Conservation (phyloP, 148 eudicot genomes). For the Silene conica region DNA sequence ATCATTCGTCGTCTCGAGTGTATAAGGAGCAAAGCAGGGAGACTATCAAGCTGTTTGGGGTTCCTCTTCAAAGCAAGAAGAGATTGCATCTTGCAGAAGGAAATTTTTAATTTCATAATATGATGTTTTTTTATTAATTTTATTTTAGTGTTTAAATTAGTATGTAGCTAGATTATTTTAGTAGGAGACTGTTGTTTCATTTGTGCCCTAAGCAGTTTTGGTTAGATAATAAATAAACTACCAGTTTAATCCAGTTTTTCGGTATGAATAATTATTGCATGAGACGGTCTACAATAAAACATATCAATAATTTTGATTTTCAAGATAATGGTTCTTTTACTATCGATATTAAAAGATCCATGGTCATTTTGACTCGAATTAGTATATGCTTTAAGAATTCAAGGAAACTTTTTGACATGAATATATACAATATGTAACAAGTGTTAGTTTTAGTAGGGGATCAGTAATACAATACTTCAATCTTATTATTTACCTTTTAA, state of each 20-base stretch:
- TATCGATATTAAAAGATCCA: no score
- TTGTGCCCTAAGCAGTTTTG: constrained; percentile 22
- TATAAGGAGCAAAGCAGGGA: constrained; percentile 21
- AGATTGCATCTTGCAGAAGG: constrained; percentile 37
- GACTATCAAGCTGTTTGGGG: constrained; percentile 49
- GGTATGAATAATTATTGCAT: background rate
- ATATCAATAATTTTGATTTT: no score
- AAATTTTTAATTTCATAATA: background rate
- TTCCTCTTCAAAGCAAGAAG: constrained; percentile 47
- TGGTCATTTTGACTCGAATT: no score
- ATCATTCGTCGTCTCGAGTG: constrained; percentile 7
- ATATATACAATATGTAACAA: no score
- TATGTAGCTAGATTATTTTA: constrained; percentile 15
- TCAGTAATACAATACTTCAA: no score
- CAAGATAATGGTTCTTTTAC: no score
- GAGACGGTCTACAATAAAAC: background rate
- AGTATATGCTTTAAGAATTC: no score
- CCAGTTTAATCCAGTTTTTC: background rate
- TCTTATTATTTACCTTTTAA: no score
- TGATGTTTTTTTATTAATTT: background rate
- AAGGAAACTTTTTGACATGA: no score
- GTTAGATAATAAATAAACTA: constrained; percentile 13
- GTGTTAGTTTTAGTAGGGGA: no score
- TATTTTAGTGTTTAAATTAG: background rate
- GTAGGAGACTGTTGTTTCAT: constrained; percentile 13